A percentile compares a stretch with the other conserved stretches of the same genome.
These are phyloP conservation scores for Phytophthora multivora DNA, from an alignment of 352 stramenopile species.

Conservation along the genomic window DNA sequence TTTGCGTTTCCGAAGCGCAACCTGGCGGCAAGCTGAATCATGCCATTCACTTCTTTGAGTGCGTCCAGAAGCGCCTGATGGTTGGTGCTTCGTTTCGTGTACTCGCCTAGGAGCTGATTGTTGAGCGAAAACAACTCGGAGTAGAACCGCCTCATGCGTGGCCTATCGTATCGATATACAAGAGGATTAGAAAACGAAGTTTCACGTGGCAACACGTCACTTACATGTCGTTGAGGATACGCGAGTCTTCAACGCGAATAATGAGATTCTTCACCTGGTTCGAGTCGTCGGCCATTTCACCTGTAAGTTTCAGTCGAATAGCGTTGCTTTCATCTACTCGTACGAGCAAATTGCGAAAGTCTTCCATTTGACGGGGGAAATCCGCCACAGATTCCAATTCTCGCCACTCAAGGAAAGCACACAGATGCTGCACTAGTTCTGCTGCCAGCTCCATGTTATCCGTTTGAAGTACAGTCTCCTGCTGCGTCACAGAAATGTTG, in stretches of 20 bases:
- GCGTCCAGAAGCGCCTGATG: conserved; percentile 89
- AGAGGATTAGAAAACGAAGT: not conserved
- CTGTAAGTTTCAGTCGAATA: conserved; percentile 89
- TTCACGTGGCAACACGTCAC: conserved; percentile 16
- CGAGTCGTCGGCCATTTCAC: conserved; percentile 94
- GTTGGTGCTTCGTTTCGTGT: conserved; percentile 93
- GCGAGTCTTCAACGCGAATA: conserved; percentile 91
- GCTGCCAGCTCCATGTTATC: conserved; percentile 88
- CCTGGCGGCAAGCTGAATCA: conserved; percentile 90
- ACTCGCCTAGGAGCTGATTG: conserved; percentile 90
- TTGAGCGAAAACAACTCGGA: conserved; percentile 92
- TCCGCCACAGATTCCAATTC: conserved; percentile 86
- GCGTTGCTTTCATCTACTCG: conserved; percentile 89
- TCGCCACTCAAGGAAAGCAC: conserved; percentile 77
- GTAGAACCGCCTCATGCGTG: conserved; percentile 87
- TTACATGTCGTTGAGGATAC: conserved; percentile 92
- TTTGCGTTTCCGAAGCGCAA: conserved; percentile 89
- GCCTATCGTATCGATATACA: conserved; percentile 31
- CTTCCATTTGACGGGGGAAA: conserved; percentile 89
- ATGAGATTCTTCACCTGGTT: conserved; percentile 92
- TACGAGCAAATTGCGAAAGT: conserved; percentile 74
- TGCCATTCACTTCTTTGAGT: conserved; percentile 92
- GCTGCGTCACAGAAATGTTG: conserved; percentile 46
- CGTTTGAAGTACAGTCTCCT: conserved; percentile 74
- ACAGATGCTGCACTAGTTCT: conserved; percentile 91